Evolutionary conservation across 768 basidiomycete species (phyloP), one percentile per base, ranked within the genome.

Genomic region (Mycena crocata): DNA sequence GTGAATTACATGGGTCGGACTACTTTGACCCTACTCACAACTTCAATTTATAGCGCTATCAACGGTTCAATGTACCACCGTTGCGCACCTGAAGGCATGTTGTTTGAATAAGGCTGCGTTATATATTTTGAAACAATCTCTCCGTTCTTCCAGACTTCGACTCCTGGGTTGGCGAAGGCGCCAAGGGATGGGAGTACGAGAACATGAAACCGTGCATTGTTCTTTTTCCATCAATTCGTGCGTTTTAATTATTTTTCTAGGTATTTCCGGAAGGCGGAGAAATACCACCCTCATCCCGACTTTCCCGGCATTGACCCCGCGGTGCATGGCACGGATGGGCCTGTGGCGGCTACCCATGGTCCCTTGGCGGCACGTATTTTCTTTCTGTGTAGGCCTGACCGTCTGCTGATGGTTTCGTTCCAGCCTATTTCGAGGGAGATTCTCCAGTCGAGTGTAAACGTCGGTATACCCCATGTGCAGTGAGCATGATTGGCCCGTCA

Each of bases 361-460:
- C 46, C 57, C 1, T 59, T 64, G 24, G 64, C 62, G n/a, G 69
- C 67, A 30, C 34, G 60, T 9, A 3, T 4, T 13, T 23, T 56
- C 19, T 39, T 32, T 19, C 5, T 17, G 3, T n/a, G 13, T 1
- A 2, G 9, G n/a, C 30, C 21, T n/a, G n/a, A n/a, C n/a, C n/a
- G n/a, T n/a, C 5, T 6, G 1, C 28, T 63, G 26, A 35, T 21
- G 21, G 5, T 15, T 12, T 31, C 26, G 34, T 35, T 57, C 21
- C 32, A 70, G 69, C 69, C 69, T 10, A 70, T 70, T 35, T 52
- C 15, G 8, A 66, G 69, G 32, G 66, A 73, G 23, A 85, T 85
- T 58, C 72, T 87, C 23, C 71, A 83, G 13, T 77, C 86, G 0
- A 80, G 81, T 46, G 62, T 72, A 34, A 78, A 79, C 26, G 75